Percentiles rank a stretch among this genome's conserved stretches.
These are phyloP conservation scores for Schwanniomyces pseudopolymorphus DNA, from an alignment of 805 yeast genomes.

Conservation along the genomic window DNA sequence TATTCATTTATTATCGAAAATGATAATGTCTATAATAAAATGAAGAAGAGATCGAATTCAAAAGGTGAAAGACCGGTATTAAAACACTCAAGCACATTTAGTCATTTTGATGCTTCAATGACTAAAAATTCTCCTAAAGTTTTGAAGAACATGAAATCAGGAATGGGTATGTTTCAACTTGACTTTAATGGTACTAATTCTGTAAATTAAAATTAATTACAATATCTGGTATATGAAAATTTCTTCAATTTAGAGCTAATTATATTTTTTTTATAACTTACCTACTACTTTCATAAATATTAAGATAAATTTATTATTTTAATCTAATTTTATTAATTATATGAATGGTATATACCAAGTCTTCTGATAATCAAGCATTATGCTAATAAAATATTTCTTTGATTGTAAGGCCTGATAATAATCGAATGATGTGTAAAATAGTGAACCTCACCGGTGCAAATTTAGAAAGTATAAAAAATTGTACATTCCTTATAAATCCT, in stretches of 20 bases:
- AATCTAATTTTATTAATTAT: background rate
- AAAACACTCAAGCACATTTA: conserved; percentile 4
- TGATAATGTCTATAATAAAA: conserved; percentile 6
- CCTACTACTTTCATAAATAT: background rate
- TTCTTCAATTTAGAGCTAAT: background rate
- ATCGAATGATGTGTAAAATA: background rate
- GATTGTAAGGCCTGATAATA: background rate
- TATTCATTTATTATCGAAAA: conserved; percentile 22
- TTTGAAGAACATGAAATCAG: conserved; percentile 26
- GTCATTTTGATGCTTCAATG: conserved; percentile 4
- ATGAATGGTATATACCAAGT: conserved; percentile 1
- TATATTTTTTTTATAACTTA: background rate
- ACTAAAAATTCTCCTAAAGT: conserved; percentile 8
- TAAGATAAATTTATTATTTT: background rate
- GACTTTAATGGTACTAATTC: conserved; percentile 10
- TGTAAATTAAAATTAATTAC: background rate
- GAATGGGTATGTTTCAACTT: conserved; percentile 25
- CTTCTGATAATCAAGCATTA: background rate
- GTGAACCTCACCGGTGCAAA: background rate
- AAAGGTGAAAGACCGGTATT: conserved; percentile 3
- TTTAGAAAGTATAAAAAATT: background rate
- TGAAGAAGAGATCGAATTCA: conserved; percentile 1
- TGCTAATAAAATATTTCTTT: background rate
- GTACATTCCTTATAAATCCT: conserved; percentile 31
- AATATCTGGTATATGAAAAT: background rate